Conservation (phyloP, 768 basidiomycete genomes). For the Strobilomyces echinocephalus region DNA sequence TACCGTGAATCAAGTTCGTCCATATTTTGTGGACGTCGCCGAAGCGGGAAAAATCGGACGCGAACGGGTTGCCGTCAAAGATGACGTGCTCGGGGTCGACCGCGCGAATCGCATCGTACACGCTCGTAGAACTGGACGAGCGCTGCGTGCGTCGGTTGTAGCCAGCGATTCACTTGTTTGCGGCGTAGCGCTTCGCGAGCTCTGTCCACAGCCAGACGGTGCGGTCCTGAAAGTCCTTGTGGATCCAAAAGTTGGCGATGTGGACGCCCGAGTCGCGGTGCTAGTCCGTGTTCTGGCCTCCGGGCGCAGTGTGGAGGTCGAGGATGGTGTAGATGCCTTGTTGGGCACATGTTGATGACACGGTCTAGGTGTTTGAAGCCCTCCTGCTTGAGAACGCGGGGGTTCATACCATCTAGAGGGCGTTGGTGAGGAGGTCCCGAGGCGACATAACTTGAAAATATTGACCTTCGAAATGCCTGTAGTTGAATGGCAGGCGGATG, state of each 20-base stretch:
- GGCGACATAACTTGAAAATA: neutral
- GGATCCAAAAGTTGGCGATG: constrained; percentile 72
- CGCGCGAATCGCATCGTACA: constrained; percentile 66
- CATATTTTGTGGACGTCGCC: constrained; percentile 58
- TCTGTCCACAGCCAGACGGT: constrained; percentile 72
- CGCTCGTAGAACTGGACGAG: constrained; percentile 63
- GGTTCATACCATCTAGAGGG: constrained; percentile 66
- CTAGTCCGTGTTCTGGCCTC: constrained; percentile 77
- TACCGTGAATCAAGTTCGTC: constrained; percentile 73
- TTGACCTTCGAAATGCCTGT: constrained; percentile 61
- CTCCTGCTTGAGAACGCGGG: constrained; percentile 64
- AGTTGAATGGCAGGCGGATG: constrained; percentile 72
- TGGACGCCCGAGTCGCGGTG: constrained; percentile 70
- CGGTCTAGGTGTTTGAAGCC: constrained; percentile 83
- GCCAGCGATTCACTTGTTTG: constrained; percentile 80
- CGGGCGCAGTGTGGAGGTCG: constrained; percentile 74
- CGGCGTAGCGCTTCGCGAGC: constrained; percentile 69
- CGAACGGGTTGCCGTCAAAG: constrained; percentile 82
- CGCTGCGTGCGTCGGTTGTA: constrained; percentile 64
- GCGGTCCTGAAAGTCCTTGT: constrained; percentile 84
- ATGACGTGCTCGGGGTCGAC: constrained; percentile 68
- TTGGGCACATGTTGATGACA: constrained; percentile 68
- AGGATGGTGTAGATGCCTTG: constrained; percentile 76
- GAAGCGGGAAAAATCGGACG: constrained; percentile 71
- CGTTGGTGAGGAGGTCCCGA: neutral